These are phyloP conservation scores for Adansonia grandidieri DNA, from an alignment of 441 rosid species.

Conservation along the genomic window DNA sequence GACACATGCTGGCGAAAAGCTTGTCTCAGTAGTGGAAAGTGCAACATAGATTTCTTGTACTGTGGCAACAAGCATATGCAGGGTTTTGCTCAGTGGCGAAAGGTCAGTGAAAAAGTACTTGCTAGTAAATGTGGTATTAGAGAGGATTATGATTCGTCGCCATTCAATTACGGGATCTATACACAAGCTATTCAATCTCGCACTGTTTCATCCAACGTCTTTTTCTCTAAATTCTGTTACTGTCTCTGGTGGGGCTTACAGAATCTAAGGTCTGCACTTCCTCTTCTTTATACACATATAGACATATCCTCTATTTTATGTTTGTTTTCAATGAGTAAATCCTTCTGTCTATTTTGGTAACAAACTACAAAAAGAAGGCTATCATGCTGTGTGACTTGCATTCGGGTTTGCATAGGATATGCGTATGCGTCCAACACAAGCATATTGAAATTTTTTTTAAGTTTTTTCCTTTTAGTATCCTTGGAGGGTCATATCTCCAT, in stretches of 20 bases:
- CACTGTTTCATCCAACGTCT: constrained; percentile 54
- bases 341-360: too few species aligned
- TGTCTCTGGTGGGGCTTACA: constrained; percentile 98
- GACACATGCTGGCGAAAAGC: constrained; percentile 73
- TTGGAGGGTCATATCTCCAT: too few species aligned
- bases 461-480: too few species aligned
- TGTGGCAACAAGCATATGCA: constrained; percentile 58
- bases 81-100: constrained; percentile 55
- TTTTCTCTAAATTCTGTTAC: constrained; percentile 69
- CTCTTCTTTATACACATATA: not conserved
- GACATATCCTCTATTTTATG: not conserved
- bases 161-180: constrained; percentile 76
- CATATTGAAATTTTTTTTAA: too few species aligned
- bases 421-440: too few species aligned
- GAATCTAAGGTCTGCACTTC: constrained; percentile 67
- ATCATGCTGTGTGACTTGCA: too few species aligned
- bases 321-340: too few species aligned
- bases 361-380: too few species aligned
- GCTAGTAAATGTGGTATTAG: constrained; percentile 40
- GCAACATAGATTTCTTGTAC: constrained; percentile 57
- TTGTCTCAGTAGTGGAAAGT: constrained; percentile 48
- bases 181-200: constrained; percentile 70
- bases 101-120: constrained; percentile 48
- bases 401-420: too few species aligned
- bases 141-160: constrained; percentile 31